Base-by-base conservation (phyloP, 2,329 filamentous ascomycete genomes). In the Penicillium sp. region DNA sequence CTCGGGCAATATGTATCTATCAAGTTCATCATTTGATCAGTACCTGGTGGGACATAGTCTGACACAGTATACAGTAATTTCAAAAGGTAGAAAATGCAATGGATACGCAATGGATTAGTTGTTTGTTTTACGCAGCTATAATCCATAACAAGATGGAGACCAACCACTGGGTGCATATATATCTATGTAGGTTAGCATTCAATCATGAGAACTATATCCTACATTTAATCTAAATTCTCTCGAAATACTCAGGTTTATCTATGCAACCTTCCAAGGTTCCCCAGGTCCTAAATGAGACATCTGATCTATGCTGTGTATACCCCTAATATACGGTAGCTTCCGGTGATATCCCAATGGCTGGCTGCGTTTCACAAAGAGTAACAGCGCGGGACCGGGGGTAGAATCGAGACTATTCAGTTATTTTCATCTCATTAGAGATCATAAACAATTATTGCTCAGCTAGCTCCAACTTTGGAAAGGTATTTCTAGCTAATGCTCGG, bases 321-420 rank as follows among this genome's bases (percentile, higher is more conserved):
- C 4, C 8, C 10, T 31, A 23, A 36, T 29, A 41, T 21, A 36
- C 13, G 29, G n/a, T 16, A 27, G 5, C 31, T 53, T 61, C 54
- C 59, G 57, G 45, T n/a, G 16, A 29, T 33, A 47, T 57, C 60
- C 58, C 19, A 61, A 33, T 65, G 60, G 62, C 9, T 51, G 43
- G 25, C 45, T 53, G 33, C 5, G 63, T 65, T 33, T 41, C 53
- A 65, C 63, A 45, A 39, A 38, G 51, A 23, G 31, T 25, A 41
- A 40, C 27, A 48, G 29, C 40, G 40, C 52, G 39, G 27, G 16
- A 36, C 23, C 21, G 13, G 33, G 38, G 36, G 41, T 59, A 48
- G 16, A 52, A 59, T 47, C 25, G 4, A 21, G 51, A 19, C 47
- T 21, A 50, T 25, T 23, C 5, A 16, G 5, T 2, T 38, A 29